Percentiles rank a stretch among this genome's conserved stretches.
phyloP scores from a whole-genome alignment of 2,329 filamentous ascomycete species.

The Fusarium hainanense region DNA sequence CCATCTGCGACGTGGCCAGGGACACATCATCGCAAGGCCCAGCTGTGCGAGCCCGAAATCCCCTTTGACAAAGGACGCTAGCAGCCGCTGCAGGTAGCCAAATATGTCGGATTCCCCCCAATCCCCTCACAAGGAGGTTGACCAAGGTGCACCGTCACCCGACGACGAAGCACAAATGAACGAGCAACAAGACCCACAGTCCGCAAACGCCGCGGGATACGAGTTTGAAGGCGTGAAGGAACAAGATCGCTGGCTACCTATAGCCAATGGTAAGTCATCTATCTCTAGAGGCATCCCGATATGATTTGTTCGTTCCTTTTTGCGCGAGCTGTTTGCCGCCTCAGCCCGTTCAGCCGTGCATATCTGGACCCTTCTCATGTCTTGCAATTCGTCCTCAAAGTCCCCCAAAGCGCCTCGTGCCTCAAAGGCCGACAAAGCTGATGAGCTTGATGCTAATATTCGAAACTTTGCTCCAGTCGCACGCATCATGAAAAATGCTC shows the following conservation, averaged over 20 bases:
- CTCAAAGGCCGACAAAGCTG: slow-evolving; percentile 61
- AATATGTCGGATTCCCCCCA: slow-evolving; percentile 90
- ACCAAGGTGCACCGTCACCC: slow-evolving; percentile 90
- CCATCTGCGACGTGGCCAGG: slow-evolving; percentile 68
- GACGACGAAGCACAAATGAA: slow-evolving; percentile 97
- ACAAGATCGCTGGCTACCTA: slow-evolving; percentile 98
- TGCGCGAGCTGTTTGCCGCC: slow-evolving; percentile 43
- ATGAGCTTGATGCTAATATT: slow-evolving; percentile 88
- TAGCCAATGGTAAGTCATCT: slow-evolving; percentile 95
- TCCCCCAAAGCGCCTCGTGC: slow-evolving; percentile 61
- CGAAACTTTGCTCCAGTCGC: slow-evolving; percentile 95
- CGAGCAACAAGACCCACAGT: slow-evolving; percentile 82
- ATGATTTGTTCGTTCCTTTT: slow-evolving; percentile 54
- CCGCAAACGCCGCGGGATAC: slow-evolving; percentile 75
- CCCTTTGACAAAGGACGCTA: slow-evolving; percentile 67
- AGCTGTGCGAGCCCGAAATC: slow-evolving; percentile 68
- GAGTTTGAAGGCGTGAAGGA: slow-evolving; percentile 98
- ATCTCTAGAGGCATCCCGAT: slow-evolving; percentile 48
- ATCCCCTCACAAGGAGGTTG: slow-evolving; percentile 95
- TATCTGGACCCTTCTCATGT: slow-evolving; percentile 64
- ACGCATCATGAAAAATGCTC: slow-evolving; percentile 97
- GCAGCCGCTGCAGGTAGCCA: slow-evolving; percentile 76
- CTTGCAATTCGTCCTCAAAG: slow-evolving; percentile 66
- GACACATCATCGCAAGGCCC: slow-evolving; percentile 68
- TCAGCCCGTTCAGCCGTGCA: slow-evolving; percentile 49